Conservation (phyloP, 106 monocot genomes). For the Dendrobium officinale region DNA sequence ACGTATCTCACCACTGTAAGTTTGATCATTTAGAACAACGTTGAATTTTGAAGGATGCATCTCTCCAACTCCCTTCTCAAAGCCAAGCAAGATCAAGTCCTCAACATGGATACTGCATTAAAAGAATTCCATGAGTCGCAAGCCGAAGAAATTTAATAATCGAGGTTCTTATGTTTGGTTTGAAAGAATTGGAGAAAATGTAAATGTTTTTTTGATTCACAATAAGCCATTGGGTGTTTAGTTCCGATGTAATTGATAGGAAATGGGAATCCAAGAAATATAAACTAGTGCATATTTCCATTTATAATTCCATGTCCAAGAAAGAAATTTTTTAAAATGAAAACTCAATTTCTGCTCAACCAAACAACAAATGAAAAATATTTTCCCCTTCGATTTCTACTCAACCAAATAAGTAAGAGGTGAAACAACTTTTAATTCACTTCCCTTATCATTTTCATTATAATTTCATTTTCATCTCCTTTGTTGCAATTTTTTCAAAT, state of each 20-base stretch:
- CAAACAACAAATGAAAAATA: neutral
- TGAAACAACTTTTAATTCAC: neutral
- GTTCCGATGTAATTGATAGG: no score
- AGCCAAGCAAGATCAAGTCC: constrained; percentile 57
- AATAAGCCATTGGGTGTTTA: no score
- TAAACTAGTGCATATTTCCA: no score
- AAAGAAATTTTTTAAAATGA: neutral
- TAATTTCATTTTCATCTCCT: no score
- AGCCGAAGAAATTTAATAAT: neutral
- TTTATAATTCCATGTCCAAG: neutral
- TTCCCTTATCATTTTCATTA: neutral
- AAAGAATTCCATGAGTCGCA: neutral
- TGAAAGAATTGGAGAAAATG: no score
- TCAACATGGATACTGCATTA: constrained; percentile 53
- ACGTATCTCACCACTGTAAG: constrained; percentile 64
- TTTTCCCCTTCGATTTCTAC: neutral
- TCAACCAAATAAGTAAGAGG: neutral
- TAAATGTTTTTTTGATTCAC: no score
- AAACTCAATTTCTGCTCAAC: neutral
- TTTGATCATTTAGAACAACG: constrained; percentile 60
- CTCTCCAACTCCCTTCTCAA: constrained; percentile 57
- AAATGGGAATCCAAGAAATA: no score
- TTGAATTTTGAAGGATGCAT: constrained; percentile 46
- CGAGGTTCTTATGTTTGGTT: neutral
- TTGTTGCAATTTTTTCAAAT: no score